Evolutionary conservation across 257 asterid genomes (phyloP), one percentile per base, ranked within the genome.

Genomic region (Penstemon eatonii): DNA sequence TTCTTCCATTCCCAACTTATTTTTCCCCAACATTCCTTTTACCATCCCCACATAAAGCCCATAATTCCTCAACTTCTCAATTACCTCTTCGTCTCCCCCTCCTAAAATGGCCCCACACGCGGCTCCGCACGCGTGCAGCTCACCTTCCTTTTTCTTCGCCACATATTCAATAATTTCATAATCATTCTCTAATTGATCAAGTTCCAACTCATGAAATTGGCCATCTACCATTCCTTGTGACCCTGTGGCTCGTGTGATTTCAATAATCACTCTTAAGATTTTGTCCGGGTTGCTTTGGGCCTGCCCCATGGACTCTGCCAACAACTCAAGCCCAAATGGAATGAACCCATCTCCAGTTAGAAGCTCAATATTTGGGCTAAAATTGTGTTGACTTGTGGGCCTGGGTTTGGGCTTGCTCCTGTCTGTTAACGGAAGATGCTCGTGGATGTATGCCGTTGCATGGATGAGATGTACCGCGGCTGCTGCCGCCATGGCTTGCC

Each of bases 91-190:
- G 64, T 45, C 73, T 7, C 84, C 97, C 4, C 91, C 97, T 8
- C 92, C 96, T 58, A 90, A 57, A 65, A 88, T 86, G 54, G 92
- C 97, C 3, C 97, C 97, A 68, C 95, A 88, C 4, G 92, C 90
- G 7, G 89, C 92, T 7, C 87, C 97, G 46, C 96, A 88, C 1
- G 82, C 85, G 60, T 88, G 82, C 43, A 86, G 44, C 67, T 62
- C 83, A 0, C 95, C 97, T 50, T 76, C 84, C 38, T 76, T 88
- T 65, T 86, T 90, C 86, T 11, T 75, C 58, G 78, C 67, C 19
- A 75, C 82, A 19, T 80, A 57, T 18, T 84, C 90, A 0, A 79
- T 45, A 4, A 44, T 3, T 13, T 65, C 78, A 5, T 53, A 62
- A 5, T 41, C 7, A n/a, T 5, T 11, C 2, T 25, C 67, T 0